Conservation (phyloP, 2,329 filamentous ascomycete genomes). For the Diaporthe helianthi region DNA sequence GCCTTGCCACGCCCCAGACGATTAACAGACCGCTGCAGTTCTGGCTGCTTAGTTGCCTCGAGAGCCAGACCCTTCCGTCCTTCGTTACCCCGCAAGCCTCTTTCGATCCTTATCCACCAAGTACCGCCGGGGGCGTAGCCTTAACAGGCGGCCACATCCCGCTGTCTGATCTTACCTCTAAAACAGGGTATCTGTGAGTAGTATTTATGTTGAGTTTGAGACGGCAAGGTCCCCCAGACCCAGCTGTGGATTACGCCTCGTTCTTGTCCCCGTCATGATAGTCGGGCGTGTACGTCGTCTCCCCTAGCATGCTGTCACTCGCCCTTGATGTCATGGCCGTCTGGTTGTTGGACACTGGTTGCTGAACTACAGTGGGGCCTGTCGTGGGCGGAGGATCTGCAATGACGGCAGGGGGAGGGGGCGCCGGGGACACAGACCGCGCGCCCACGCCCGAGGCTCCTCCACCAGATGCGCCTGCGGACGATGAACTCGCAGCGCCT, state of each 20-base stretch:
- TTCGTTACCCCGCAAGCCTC: background rate
- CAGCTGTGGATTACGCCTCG: constrained; percentile 20
- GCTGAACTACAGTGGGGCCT: constrained; percentile 64
- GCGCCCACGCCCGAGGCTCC: constrained; percentile 2
- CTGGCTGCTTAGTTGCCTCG: background rate
- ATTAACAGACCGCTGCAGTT: constrained; percentile 6
- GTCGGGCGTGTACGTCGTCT: constrained; percentile 75
- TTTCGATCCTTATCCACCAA: background rate
- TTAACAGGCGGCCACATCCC: background rate
- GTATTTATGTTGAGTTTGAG: background rate
- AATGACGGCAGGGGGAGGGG: constrained; percentile 50
- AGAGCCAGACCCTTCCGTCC: background rate
- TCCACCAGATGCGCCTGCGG: background rate
- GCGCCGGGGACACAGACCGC: constrained; percentile 39
- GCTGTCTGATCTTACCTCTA: background rate
- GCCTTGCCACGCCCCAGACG: background rate
- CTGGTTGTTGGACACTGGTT: constrained; percentile 61
- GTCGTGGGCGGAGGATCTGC: constrained; percentile 47
- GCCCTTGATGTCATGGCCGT: constrained; percentile 64
- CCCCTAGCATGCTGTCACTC: constrained; percentile 64
- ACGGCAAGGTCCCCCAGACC: background rate
- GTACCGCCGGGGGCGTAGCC: background rate
- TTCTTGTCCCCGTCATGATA: constrained; percentile 51
- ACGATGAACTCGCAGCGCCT: background rate
- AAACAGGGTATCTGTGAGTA: background rate